A percentile compares a stretch with the other conserved stretches of the same genome.
These are phyloP conservation scores for Medicago lupulina DNA, from an alignment of 306 rosid species.

Conservation along the genomic window DNA sequence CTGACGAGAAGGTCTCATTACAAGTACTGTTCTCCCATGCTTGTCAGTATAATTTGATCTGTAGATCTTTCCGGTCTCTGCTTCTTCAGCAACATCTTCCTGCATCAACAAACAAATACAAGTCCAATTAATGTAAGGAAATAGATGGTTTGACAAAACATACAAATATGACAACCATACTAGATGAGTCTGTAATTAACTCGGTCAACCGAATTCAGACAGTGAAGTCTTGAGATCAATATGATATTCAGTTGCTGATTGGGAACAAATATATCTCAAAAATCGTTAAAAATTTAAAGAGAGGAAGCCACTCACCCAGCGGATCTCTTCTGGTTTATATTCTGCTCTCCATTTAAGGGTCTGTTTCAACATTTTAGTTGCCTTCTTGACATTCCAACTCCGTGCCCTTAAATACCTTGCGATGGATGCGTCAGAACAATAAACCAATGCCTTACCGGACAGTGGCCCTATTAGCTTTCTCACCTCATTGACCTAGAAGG, in stretches of 20 bases:
- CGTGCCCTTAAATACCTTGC: conserved; percentile 78
- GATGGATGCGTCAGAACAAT: conserved; percentile 82
- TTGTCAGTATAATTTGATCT: conserved; percentile 70
- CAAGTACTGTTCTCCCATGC: conserved; percentile 73
- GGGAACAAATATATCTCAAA: not conserved
- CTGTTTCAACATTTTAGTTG: conserved; percentile 79
- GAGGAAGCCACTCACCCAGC: conserved; percentile 66
- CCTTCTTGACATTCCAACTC: conserved; percentile 93
- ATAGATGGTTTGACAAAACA: conserved; percentile 23
- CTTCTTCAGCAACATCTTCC: conserved; percentile 85
- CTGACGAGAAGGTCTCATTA: conserved; percentile 86
- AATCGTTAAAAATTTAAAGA: conserved; percentile 16
- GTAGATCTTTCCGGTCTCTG: conserved; percentile 80
- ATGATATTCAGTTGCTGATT: conserved; percentile 4
- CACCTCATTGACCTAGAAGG: conserved; percentile 76
- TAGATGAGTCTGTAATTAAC: not conserved
- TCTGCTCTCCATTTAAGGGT: conserved; percentile 82
- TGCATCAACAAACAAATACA: conserved; percentile 39
- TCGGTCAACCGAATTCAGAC: conserved; percentile 19
- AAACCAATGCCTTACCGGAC: conserved; percentile 65
- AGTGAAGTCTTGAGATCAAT: not conserved
- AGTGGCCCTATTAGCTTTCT: conserved; percentile 69
- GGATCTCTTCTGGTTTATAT: conserved; percentile 87
- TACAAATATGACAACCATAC: conserved; percentile 18
- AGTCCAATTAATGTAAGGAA: conserved; percentile 31